Conservation (phyloP, 176 grass and related monocot species). For the Thinopyrum elongatum region DNA sequence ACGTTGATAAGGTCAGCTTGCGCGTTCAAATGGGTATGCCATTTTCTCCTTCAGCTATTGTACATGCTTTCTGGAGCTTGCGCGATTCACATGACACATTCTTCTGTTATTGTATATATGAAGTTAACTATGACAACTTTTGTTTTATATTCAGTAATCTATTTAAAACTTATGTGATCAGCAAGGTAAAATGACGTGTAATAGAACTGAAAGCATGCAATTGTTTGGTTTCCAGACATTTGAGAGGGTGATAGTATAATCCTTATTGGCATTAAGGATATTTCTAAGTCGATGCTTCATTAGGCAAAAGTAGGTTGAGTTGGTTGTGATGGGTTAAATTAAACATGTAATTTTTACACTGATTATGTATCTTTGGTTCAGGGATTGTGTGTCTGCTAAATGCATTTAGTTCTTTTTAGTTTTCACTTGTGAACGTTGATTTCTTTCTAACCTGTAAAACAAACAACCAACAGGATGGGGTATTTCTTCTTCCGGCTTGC, state of each 20-base stretch:
- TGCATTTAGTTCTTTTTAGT: not conserved
- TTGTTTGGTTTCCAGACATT: not conserved
- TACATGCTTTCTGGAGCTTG: not conserved
- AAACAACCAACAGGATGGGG: constrained; percentile 60
- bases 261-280: not conserved
- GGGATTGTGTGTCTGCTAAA: not conserved
- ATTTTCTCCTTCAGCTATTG: not conserved
- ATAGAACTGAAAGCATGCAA: not conserved
- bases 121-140: not conserved
- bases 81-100: not conserved
- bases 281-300: not conserved
- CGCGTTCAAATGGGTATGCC: constrained; percentile 85
- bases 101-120: not conserved
- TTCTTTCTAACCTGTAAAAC: constrained; percentile 24
- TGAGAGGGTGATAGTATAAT: not conserved
- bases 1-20: constrained; percentile 91
- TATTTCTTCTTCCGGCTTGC: constrained; percentile 84
- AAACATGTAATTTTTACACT: not conserved
- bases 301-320: not conserved
- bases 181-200: not conserved
- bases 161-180: not conserved
- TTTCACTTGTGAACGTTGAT: not conserved
- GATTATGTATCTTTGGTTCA: not conserved
- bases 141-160: not conserved
- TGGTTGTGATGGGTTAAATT: not conserved